phyloP scores from a whole-genome alignment of 2,329 filamentous ascomycete genomes.

The Myriosclerotinia duriaeana region DNA sequence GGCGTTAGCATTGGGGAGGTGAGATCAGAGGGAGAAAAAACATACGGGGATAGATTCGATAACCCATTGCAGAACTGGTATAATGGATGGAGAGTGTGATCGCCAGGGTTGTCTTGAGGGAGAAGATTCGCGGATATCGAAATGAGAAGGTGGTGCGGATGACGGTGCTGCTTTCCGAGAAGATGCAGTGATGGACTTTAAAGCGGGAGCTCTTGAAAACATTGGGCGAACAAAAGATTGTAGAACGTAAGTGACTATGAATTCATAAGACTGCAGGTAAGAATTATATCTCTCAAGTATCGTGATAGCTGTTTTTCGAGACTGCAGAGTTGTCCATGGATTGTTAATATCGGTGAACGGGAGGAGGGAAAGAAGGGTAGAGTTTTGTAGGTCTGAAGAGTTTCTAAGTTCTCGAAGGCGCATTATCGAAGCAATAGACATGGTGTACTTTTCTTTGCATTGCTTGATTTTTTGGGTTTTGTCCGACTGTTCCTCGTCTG shows the following conservation, averaged over 20 bases:
- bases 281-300: conserved; percentile 40
- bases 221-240: conserved; percentile 63
- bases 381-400: background rate
- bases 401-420: background rate
- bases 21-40: conserved; percentile 24
- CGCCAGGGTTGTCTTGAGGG: conserved; percentile 60
- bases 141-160: conserved; percentile 43
- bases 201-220: conserved; percentile 56
- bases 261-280: conserved; percentile 34
- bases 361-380: conserved; percentile 40
- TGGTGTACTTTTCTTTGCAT: conserved; percentile 27
- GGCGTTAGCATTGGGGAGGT: conserved; percentile 2
- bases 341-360: conserved; percentile 41
- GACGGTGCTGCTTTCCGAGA: conserved; percentile 55
- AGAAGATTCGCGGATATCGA: conserved; percentile 44
- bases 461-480: conserved; percentile 14
- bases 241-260: conserved; percentile 59
- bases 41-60: conserved; percentile 53
- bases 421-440: conserved; percentile 29
- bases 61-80: conserved; percentile 62
- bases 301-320: conserved; percentile 38
- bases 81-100: conserved; percentile 49
- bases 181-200: conserved; percentile 54
- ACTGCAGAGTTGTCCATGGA: conserved; percentile 44
- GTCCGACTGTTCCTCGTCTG: background rate